Percentiles rank a stretch among this genome's conserved stretches.
Conservation (phyloP, 169 alveolate species). For the Plasmodium cynomolgi region DNA sequence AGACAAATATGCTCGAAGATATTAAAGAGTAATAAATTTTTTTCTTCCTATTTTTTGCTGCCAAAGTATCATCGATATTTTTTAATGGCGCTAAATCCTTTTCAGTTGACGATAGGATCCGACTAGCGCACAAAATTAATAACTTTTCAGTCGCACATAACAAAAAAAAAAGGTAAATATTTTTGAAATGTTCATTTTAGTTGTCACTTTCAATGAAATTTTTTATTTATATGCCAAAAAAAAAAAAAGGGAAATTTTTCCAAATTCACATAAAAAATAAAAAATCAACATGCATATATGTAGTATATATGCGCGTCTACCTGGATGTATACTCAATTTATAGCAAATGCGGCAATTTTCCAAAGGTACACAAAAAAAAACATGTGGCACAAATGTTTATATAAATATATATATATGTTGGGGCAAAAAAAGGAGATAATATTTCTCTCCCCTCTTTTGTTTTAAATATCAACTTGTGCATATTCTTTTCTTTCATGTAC, state of each 20-base stretch:
- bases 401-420: background rate
- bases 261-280: background rate
- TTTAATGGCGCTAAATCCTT: background rate
- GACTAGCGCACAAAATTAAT: background rate
- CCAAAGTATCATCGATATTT: constrained; percentile 1
- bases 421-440: background rate
- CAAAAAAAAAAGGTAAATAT: constrained; percentile 6
- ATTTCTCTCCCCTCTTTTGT: background rate
- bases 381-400: background rate
- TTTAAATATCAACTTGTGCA: background rate
- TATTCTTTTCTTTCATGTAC: background rate
- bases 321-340: background rate
- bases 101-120: background rate
- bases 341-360: background rate
- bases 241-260: background rate
- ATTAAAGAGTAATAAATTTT: constrained; percentile 16
- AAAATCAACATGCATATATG: background rate
- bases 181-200: constrained; percentile 18
- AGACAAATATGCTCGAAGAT: constrained; percentile 3
- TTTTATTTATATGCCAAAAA: background rate
- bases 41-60: constrained; percentile 3
- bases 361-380: background rate
- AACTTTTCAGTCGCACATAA: constrained; percentile 2
- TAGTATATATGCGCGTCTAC: background rate
- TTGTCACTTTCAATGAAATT: background rate